Evolutionary conservation across 2,329 filamentous ascomycete species (phyloP).

Genomic region (Fusarium veterinarium): DNA sequence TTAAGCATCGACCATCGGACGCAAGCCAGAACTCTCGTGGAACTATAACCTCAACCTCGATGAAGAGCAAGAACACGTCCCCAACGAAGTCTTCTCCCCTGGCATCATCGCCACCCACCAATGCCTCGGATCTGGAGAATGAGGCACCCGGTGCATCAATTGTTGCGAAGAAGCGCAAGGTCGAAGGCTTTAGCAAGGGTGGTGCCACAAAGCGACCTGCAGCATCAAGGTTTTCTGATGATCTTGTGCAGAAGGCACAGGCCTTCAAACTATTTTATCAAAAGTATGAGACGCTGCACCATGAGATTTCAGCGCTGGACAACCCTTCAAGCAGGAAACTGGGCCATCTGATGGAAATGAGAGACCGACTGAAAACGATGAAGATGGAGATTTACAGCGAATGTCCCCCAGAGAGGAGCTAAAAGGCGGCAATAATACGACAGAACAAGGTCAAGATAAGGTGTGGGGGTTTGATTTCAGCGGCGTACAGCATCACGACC

Average conservation of each 20-base stretch:
- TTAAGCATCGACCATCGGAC: conserved; percentile 62
- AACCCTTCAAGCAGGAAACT: conserved; percentile 65
- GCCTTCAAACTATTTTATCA: conserved; percentile 68
- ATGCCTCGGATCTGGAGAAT: conserved; percentile 71
- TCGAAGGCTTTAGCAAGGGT: conserved; percentile 43
- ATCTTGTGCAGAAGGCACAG: conserved; percentile 64
- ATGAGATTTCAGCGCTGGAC: conserved; percentile 62
- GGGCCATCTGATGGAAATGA: conserved; percentile 64
- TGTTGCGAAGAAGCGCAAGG: conserved; percentile 59
- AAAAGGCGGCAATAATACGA: conserved; percentile 32
- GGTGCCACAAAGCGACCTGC: conserved; percentile 47
- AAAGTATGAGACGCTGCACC: conserved; percentile 67
- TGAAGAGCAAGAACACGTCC: conserved; percentile 65
- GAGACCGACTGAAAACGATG: conserved; percentile 64
- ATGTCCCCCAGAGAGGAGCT: conserved; percentile 49
- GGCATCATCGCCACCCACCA: conserved; percentile 73
- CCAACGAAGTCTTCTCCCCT: conserved; percentile 73
- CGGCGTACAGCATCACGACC: conserved; percentile 44
- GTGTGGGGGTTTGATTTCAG: conserved; percentile 17
- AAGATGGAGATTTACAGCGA: conserved; percentile 69
- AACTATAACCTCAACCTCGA: conserved; percentile 52
- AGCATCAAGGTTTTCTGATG: conserved; percentile 47
- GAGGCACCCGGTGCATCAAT: conserved; percentile 46
- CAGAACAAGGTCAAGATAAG: conserved; percentile 14
- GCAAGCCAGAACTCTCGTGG: conserved; percentile 60